These are phyloP conservation scores for Pichia phayaonensis DNA, from an alignment of 805 yeast species.

Conservation along the genomic window DNA sequence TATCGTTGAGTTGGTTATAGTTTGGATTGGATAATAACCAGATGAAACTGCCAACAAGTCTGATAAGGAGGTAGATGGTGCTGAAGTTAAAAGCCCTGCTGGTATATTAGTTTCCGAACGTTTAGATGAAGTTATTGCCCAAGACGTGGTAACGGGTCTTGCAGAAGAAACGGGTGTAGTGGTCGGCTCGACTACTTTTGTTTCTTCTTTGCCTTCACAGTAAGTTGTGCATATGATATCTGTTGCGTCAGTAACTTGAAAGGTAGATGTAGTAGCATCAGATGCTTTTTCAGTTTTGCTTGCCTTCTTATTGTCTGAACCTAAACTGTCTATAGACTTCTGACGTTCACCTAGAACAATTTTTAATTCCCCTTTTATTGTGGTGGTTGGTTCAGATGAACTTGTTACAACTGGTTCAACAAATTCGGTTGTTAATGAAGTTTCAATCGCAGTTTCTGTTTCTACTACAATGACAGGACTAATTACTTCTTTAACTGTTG, in stretches of 20 bases:
- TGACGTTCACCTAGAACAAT: slow-evolving; percentile 1
- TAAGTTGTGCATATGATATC: background rate
- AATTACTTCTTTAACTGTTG: background rate
- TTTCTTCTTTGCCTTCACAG: background rate
- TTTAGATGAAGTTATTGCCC: background rate
- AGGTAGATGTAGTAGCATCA: background rate
- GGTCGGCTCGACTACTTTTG: background rate
- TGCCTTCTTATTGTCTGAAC: background rate
- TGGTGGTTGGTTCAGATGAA: background rate
- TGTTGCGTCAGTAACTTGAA: background rate
- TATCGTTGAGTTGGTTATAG: background rate
- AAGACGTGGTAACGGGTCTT: background rate
- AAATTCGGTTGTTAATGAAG: background rate
- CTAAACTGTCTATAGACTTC: background rate
- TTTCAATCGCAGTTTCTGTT: background rate
- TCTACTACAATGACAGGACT: background rate
- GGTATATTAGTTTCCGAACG: background rate
- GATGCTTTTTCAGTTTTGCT: too few species aligned
- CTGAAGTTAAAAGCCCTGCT: too few species aligned
- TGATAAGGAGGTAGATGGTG: background rate
- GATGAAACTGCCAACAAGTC: background rate
- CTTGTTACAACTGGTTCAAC: background rate
- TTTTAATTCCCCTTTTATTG: background rate
- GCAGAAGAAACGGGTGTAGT: background rate
- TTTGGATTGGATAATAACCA: background rate